Conservation (phyloP, 2,329 filamentous ascomycete species). For the Colletotrichum lindemuthianum region DNA sequence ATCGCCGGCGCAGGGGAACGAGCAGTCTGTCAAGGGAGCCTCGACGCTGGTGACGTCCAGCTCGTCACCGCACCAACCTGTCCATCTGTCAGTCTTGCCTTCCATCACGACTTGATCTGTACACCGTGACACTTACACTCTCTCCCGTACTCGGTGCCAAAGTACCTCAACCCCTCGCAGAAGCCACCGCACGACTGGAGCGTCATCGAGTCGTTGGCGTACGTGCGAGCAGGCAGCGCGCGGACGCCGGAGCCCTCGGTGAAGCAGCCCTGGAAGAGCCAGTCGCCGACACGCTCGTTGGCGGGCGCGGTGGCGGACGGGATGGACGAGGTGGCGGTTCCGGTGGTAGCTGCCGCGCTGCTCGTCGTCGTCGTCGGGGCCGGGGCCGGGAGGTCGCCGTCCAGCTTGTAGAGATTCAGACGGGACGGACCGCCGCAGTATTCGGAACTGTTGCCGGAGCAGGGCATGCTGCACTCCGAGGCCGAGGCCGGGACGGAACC, state of each 20-base stretch:
- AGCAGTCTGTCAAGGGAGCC: conserved; percentile 46
- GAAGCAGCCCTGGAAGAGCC: conserved; percentile 50
- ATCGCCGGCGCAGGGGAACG: conserved; percentile 46
- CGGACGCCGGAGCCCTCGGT: conserved; percentile 46
- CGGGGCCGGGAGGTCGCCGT: conserved; percentile 7
- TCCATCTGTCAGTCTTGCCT: not conserved
- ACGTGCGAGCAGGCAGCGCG: conserved; percentile 43
- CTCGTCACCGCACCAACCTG: conserved; percentile 47
- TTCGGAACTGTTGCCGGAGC: conserved; percentile 49
- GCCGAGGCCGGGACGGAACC: not conserved
- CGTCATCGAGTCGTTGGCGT: conserved; percentile 47
- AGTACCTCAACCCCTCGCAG: conserved; percentile 44
- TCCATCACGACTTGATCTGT: not conserved
- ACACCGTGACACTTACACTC: conserved; percentile 41
- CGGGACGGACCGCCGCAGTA: conserved; percentile 48
- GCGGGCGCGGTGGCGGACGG: conserved; percentile 12
- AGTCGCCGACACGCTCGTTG: conserved; percentile 41
- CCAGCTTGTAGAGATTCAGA: conserved; percentile 48
- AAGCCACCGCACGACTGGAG: conserved; percentile 46
- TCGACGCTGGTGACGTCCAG: conserved; percentile 42
- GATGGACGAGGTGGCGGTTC: not conserved
- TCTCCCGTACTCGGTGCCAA: conserved; percentile 48
- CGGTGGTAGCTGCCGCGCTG: not conserved
- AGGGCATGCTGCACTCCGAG: conserved; percentile 48
- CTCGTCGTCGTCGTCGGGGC: not conserved